These are phyloP conservation scores for Polygonum aviculare DNA, from an alignment of 148 eudicot genomes.

Conservation along the genomic window DNA sequence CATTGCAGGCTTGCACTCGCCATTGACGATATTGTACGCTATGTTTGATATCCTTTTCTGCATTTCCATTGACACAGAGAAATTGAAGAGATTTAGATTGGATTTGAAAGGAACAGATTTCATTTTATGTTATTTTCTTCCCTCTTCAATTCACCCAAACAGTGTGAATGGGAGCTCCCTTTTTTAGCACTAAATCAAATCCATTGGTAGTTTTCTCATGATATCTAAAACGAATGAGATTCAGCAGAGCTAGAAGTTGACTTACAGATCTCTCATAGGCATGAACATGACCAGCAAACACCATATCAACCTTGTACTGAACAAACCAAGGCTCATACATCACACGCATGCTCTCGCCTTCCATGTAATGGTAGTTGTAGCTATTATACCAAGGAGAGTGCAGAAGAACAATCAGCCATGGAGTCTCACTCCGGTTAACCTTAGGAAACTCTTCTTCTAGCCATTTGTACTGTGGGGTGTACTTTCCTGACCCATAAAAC, in stretches of 20 bases:
- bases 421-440: conserved; percentile 13
- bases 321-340: conserved; percentile 12
- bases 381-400: conserved; percentile 15
- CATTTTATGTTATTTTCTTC: neutral
- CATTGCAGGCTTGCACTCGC: conserved; percentile 1
- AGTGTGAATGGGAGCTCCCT: neutral
- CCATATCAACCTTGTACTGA: conserved; percentile 11
- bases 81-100: neutral
- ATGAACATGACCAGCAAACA: conserved; percentile 15
- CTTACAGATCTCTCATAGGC: conserved; percentile 17
- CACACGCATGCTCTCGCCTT: conserved; percentile 16
- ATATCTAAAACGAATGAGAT: neutral
- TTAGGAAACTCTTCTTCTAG: conserved; percentile 12
- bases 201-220: neutral
- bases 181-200: neutral
- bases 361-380: conserved; percentile 16
- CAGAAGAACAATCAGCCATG: conserved; percentile 15
- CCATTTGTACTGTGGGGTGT: conserved; percentile 15
- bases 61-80: neutral
- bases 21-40: conserved; percentile 10
- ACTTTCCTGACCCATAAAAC: conserved; percentile 6
- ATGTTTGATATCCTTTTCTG: conserved; percentile 15
- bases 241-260: neutral
- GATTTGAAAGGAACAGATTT: neutral
- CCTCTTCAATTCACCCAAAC: neutral